These are phyloP conservation scores for Musa troglodytarum DNA, from an alignment of 176 grass and related monocot genomes.

Conservation along the genomic window DNA sequence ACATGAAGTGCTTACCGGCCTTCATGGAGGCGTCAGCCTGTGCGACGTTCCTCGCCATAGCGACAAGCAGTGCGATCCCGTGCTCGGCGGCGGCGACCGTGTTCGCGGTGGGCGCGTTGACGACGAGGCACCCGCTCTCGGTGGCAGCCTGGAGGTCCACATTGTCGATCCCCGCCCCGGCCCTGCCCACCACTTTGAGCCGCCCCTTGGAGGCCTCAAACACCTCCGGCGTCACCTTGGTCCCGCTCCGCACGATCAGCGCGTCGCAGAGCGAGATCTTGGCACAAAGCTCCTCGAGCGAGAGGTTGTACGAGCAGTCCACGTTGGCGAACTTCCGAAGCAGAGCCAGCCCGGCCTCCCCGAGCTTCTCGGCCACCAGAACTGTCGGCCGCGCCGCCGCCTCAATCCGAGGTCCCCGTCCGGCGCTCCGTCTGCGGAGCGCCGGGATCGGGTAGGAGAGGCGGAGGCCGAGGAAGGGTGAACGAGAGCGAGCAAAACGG, in stretches of 20 bases:
- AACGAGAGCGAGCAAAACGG: not conserved
- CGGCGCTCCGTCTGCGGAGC: not conserved
- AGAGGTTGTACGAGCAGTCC: not conserved
- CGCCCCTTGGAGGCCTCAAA: not conserved
- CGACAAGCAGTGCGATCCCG: not conserved
- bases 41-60: not conserved
- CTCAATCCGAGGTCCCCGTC: not conserved
- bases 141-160: constrained; percentile 6
- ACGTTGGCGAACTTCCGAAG: not conserved
- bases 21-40: constrained; percentile 4
- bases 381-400: not conserved
- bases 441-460: not conserved
- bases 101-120: not conserved
- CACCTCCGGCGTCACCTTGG: not conserved
- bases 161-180: constrained; percentile 5
- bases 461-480: not conserved
- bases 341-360: not conserved
- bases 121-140: not conserved
- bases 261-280: not conserved
- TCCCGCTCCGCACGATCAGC: constrained; percentile 6
- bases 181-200: constrained; percentile 6
- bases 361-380: constrained; percentile 2
- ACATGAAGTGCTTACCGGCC: not conserved
- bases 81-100: not conserved
- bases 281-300: not conserved